Evolutionary conservation across 768 basidiomycete species (phyloP), one percentile per base, ranked within the genome.

Genomic region (Pulveroboletus sp.): DNA sequence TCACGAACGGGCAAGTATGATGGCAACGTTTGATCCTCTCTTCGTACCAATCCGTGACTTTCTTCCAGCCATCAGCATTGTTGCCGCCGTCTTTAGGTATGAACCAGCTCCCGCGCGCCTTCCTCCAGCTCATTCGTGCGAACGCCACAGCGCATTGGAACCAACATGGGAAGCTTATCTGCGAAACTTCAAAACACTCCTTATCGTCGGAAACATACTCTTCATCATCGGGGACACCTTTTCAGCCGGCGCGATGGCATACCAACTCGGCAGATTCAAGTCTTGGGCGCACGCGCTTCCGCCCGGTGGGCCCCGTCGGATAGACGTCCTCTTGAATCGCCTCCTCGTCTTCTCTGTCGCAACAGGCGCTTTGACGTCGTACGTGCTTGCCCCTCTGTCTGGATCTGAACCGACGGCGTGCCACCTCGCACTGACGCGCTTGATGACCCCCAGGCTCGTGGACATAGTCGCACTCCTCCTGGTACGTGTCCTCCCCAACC

Each of bases 351-450:
- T 67, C 36, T 52, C 49, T 0, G 61, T 66, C 12, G 60, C 65
- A 14, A 66, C 65, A 0, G 65, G 65, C 37, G 57, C 56, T 0
- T 15, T 66, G 18, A 65, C 58, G 3, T 57, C 49, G 65, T 66
- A 28, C 51, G 60, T 58, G 10, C 32, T 11, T 14, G 9, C 17
- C 17, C 14, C 1, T 7, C 15, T 32, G 1, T 14, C 11, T 21
- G 2, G 21, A 2, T 21, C 3, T 21, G 21, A 12, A 3, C 5
- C 24, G 48, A 6, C 15, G 21, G 11, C 1, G 24, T 5, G 36
- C 17, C 3, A 11, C 24, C 21, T n/a, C 15, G 3, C 8, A 8
- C 50, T 52, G 36, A 57, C 38, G 18, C 12, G 0, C 21, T 14
- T 27, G 9, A 12, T 5, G 5, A 33, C 14, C 32, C 26, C 32